Percentiles rank a stretch among this genome's conserved stretches.
phyloP scores from a whole-genome alignment of 2,329 filamentous ascomycete genomes.

The Alternaria hordeiaustralica region DNA sequence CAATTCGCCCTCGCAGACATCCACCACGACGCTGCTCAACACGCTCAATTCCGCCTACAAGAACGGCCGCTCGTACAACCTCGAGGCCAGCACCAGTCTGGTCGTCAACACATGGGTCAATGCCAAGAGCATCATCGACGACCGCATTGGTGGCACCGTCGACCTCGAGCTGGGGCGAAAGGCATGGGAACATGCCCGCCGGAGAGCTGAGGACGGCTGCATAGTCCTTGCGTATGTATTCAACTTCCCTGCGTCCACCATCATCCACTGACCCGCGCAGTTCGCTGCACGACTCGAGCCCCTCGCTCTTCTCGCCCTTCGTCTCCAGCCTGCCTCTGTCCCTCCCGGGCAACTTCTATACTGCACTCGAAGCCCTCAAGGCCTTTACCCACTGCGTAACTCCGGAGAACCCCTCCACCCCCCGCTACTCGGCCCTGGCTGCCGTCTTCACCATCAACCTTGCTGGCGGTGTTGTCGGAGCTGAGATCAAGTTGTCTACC shows the following conservation, averaged over 20 bases:
- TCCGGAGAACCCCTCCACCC: constrained; percentile 83
- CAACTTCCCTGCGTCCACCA: not conserved
- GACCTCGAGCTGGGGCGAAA: constrained; percentile 78
- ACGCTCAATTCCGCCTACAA: constrained; percentile 88
- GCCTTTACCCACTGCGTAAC: constrained; percentile 90
- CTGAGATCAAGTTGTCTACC: constrained; percentile 79
- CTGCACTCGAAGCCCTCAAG: constrained; percentile 78
- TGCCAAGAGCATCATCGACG: constrained; percentile 73
- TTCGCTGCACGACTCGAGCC: constrained; percentile 86
- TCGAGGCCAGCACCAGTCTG: constrained; percentile 89
- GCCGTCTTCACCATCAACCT: constrained; percentile 83
- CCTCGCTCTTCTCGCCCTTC: constrained; percentile 83
- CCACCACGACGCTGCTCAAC: constrained; percentile 91
- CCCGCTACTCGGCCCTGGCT: constrained; percentile 79
- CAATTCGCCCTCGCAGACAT: constrained; percentile 78
- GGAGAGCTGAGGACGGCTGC: constrained; percentile 93
- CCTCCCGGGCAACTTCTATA: constrained; percentile 76
- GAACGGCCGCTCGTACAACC: constrained; percentile 78
- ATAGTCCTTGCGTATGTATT: constrained; percentile 79
- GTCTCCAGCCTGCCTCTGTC: constrained; percentile 79
- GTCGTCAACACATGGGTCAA: constrained; percentile 97
- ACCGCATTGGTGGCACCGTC: constrained; percentile 75
- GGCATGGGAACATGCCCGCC: constrained; percentile 95
- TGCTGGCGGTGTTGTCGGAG: constrained; percentile 76
- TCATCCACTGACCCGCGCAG: constrained; percentile 55